Conservation (phyloP, 805 yeast genomes). For the Cyberlindnera saturnus region DNA sequence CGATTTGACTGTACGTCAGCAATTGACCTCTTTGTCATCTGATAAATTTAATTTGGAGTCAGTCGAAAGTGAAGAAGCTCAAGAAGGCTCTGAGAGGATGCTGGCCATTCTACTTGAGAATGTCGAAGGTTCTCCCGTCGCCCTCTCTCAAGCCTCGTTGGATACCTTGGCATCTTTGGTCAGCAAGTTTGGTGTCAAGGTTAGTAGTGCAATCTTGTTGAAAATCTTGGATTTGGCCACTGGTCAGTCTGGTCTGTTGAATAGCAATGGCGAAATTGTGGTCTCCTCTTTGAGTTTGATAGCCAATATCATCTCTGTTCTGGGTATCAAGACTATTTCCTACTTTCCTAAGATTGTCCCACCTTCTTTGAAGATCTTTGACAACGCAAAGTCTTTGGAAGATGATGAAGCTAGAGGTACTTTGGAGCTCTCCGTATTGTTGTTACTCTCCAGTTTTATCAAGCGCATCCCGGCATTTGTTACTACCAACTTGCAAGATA, state of each 20-base stretch:
- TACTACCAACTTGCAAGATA: slow-evolving; percentile 57
- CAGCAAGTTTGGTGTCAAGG: slow-evolving; percentile 50
- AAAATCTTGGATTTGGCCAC: slow-evolving; percentile 44
- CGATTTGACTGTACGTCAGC: slow-evolving; percentile 47
- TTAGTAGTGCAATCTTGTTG: slow-evolving; percentile 42
- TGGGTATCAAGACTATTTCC: slow-evolving; percentile 86
- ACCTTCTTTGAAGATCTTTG: slow-evolving; percentile 59
- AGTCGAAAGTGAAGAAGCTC: slow-evolving; percentile 41
- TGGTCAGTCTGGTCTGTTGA: slow-evolving; percentile 49
- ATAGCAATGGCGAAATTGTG: slow-evolving; percentile 51
- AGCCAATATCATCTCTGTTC: slow-evolving; percentile 58
- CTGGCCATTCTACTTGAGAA: slow-evolving; percentile 44
- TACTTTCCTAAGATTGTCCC: slow-evolving; percentile 81
- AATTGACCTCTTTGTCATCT: slow-evolving; percentile 56
- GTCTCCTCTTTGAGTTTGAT: slow-evolving; percentile 72
- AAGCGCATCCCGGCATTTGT: slow-evolving; percentile 85
- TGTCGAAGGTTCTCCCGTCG: slow-evolving; percentile 26
- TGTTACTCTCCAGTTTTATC: slow-evolving; percentile 67
- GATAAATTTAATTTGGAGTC: slow-evolving; percentile 67
- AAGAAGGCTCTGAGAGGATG: slow-evolving; percentile 45
- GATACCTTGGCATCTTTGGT: slow-evolving; percentile 62
- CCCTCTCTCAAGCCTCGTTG: slow-evolving; percentile 61
- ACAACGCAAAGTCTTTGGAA: slow-evolving; percentile 21
- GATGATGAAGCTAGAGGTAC: slow-evolving; percentile 26
- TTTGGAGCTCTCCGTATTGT: slow-evolving; percentile 64